Base-by-base conservation (phyloP, 2,329 filamentous ascomycete genomes). In the Microdochium nivale region DNA sequence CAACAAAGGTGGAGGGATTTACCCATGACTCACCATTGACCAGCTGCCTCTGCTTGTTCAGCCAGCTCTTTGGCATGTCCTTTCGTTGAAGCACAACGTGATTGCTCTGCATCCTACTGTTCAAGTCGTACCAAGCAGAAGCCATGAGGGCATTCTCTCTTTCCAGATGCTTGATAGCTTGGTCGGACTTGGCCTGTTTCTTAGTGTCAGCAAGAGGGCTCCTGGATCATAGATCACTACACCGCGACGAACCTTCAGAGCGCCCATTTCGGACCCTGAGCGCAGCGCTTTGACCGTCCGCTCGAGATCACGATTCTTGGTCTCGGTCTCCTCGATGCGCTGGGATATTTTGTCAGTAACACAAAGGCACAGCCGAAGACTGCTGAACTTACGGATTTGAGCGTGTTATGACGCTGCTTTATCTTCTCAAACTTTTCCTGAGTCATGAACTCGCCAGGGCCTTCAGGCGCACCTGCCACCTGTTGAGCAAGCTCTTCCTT, bases 91-190 rank as follows among this genome's bases (percentile, higher is more conserved):
- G 70, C 51, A 88, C 82, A 43, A 92, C 85, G 55, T 88, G 87
- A 65, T 91, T 92, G 71, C 87, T 90, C 70, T 94, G 88, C 59
- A 95, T 69, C 49, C 89, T 78, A 63, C 78, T 84, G 25, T 85
- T 84, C 61, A 94, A 79, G 67, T 92, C 88, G 70, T 91, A 91
- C 88, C 88, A 95, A 2, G 89, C 89, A n/a, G 84, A 87, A 25
- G 85, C 76, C 60, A 95, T 89, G 63, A 94, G 77, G 37, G 79
- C 78, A 65, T 89, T 90, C 67, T 95, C 89, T 59, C 86, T 81
- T 65, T 87, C 80, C 53, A 95, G 78, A 59, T 84, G 87, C 58
- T 82, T 81, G 62, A 88, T 79, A 49, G 74, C 70, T 61, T 79
- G 71, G 47, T 82, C 78, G 56, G 67, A 68, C 51, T 75, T 70